Conservation (phyloP, 495 filamentous ascomycete genomes). For the Trichoderma reesei region DNA sequence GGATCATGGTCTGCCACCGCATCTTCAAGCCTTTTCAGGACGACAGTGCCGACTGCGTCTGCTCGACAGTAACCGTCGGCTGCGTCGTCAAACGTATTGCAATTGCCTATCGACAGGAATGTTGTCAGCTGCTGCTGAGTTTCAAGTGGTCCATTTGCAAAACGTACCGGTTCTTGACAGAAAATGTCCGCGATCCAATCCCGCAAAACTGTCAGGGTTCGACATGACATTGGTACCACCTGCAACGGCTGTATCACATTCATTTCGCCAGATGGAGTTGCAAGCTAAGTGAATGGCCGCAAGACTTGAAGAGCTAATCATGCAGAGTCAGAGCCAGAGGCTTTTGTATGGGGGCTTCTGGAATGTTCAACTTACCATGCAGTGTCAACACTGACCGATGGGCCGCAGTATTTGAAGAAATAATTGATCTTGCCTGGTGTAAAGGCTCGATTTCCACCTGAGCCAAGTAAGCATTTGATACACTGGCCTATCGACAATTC, state of each 20-base stretch:
- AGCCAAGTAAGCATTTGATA: not conserved
- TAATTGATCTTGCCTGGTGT: constrained; percentile 38
- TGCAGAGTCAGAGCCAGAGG: no score
- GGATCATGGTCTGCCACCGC: constrained; percentile 65
- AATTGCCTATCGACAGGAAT: constrained; percentile 9
- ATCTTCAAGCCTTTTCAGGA: constrained; percentile 68
- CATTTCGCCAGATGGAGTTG: constrained; percentile 34
- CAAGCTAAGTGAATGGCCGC: constrained; percentile 40
- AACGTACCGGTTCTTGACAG: constrained; percentile 21
- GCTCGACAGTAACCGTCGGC: constrained; percentile 69
- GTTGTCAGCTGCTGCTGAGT: constrained; percentile 28
- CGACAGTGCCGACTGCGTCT: constrained; percentile 59
- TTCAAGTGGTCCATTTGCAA: constrained; percentile 34
- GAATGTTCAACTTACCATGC: constrained; percentile 28
- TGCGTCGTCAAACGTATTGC: constrained; percentile 27
- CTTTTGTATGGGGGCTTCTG: no score
- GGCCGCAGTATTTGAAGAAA: constrained; percentile 30
- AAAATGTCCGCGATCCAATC: constrained; percentile 34
- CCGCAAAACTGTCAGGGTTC: constrained; percentile 61
- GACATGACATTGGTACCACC: constrained; percentile 9
- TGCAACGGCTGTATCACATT: constrained; percentile 23
- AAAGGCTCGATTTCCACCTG: constrained; percentile 57
- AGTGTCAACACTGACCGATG: constrained; percentile 32
- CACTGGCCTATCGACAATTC: not conserved
- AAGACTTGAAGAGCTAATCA: constrained; percentile 33